A percentile compares a stretch with the other conserved stretches of the same genome.
Evolutionary conservation across 148 eudicot genomes (phyloP).

Genomic region (Limonium bicolor): DNA sequence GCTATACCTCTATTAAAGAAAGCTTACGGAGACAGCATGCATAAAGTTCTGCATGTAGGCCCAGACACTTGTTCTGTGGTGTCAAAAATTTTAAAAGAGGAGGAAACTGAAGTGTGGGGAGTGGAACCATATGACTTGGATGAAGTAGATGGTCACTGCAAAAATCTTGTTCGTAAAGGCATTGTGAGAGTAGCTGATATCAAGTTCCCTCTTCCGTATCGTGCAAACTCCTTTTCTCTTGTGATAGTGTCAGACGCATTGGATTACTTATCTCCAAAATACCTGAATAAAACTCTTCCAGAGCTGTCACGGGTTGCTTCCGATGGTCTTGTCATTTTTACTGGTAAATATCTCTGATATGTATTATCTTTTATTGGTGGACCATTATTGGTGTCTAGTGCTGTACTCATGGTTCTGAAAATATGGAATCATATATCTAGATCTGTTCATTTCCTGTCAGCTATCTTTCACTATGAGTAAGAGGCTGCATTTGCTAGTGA

Average conservation of each 20-base stretch:
- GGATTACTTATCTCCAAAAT: conserved; percentile 34
- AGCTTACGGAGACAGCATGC: conserved; percentile 37
- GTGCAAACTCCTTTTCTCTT: conserved; percentile 28
- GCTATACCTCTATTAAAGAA: conserved; percentile 26
- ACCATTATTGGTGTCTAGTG: too few species aligned
- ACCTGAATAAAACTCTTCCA: conserved; percentile 36
- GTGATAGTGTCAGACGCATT: conserved; percentile 37
- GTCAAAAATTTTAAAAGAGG: conserved; percentile 21
- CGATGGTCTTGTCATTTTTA: conserved; percentile 26
- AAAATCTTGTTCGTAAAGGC: conserved; percentile 25
- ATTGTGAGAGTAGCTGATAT: conserved; percentile 35
- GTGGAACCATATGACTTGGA: conserved; percentile 40
- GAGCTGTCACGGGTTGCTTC: conserved; percentile 31
- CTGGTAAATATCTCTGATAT: conserved; percentile 25
- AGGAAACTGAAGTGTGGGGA: conserved; percentile 36
- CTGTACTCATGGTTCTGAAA: too few species aligned
- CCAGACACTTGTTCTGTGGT: conserved; percentile 31
- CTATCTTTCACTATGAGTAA: too few species aligned
- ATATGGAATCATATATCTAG: too few species aligned
- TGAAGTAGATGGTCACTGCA: conserved; percentile 26
- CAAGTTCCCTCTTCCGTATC: conserved; percentile 30
- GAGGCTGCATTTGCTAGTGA: too few species aligned
- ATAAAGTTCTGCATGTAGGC: conserved; percentile 35
- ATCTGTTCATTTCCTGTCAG: too few species aligned
- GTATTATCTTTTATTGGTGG: too few species aligned